These are phyloP conservation scores for Neurospora sp. DNA, from an alignment of 495 filamentous ascomycete species.

Conservation along the genomic window DNA sequence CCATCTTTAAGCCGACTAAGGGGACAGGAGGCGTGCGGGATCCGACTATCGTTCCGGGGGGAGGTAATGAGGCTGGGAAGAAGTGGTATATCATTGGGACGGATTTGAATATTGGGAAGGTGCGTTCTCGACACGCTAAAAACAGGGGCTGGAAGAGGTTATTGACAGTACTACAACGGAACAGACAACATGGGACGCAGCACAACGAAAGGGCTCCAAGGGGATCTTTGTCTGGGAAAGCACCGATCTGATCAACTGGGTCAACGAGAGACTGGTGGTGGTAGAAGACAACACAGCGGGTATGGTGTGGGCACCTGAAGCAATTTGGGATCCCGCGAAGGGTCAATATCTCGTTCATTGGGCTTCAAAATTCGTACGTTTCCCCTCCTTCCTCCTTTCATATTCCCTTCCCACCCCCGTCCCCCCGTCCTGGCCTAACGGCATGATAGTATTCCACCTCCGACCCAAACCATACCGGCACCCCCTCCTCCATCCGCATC, in stretches of 20 bases:
- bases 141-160: too few relatives aligned
- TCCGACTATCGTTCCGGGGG: slow-evolving; percentile 37
- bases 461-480: slow-evolving; percentile 28
- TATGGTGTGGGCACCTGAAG: slow-evolving; percentile 48
- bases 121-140: slow-evolving; percentile 3
- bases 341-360: slow-evolving; percentile 43
- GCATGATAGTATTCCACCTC: slow-evolving; percentile 7
- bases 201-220: slow-evolving; percentile 36
- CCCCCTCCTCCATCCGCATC: slow-evolving; percentile 30
- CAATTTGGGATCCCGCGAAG: slow-evolving; percentile 41
- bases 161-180: too few relatives aligned
- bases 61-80: slow-evolving; percentile 34
- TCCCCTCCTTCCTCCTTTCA: too few relatives aligned
- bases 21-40: slow-evolving; percentile 42
- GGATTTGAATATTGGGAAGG: slow-evolving; percentile 41
- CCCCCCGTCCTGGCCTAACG: too few relatives aligned
- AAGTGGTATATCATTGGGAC: slow-evolving; percentile 49
- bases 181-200: slow-evolving; percentile 41
- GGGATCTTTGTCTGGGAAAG: slow-evolving; percentile 47
- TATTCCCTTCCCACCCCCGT: too few relatives aligned
- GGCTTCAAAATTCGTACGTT: slow-evolving; percentile 41
- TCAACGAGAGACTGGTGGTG: slow-evolving; percentile 34
- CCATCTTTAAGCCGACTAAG: slow-evolving; percentile 37
- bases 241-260: slow-evolving; percentile 39
- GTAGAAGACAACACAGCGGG: slow-evolving; percentile 40